Conservation (phyloP, 1,284 basidiomycete genomes). For the Irpex sp. region DNA sequence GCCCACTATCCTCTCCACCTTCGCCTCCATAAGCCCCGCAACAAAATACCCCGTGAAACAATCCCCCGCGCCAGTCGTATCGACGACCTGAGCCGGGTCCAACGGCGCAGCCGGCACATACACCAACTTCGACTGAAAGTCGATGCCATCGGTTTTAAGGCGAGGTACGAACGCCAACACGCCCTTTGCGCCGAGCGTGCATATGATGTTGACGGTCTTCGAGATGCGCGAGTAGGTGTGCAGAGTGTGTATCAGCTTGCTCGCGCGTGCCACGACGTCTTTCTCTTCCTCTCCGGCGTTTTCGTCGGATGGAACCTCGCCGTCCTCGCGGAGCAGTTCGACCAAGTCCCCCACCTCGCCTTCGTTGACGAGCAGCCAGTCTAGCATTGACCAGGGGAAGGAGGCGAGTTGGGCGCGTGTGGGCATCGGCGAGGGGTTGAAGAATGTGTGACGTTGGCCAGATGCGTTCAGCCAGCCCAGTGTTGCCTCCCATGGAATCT, state of each 20-base stretch:
- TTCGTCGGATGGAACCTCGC: background rate
- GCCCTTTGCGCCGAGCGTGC: constrained; percentile 47
- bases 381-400: constrained; percentile 45
- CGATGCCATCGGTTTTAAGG: constrained; percentile 8
- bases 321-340: constrained; percentile 29
- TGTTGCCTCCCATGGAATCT: constrained; percentile 42
- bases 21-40: constrained; percentile 39
- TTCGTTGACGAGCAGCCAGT: constrained; percentile 53
- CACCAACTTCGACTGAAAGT: constrained; percentile 18
- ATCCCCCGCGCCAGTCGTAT: constrained; percentile 58
- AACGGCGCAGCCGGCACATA: constrained; percentile 42
- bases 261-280: constrained; percentile 3
- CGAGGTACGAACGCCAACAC: constrained; percentile 31
- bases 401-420: constrained; percentile 22
- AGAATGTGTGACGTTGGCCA: constrained; percentile 29
- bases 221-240: constrained; percentile 10
- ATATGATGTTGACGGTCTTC: constrained; percentile 36
- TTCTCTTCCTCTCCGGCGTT: too few species aligned
- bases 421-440: constrained; percentile 55
- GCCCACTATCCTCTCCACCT: constrained; percentile 14
- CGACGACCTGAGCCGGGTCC: constrained; percentile 30
- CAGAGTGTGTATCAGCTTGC: constrained; percentile 14
- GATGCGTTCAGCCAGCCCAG: constrained; percentile 28
- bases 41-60: constrained; percentile 57
- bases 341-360: constrained; percentile 31